Evolutionary conservation across 441 rosid species (phyloP).

Genomic region (Euphorbia corollata): DNA sequence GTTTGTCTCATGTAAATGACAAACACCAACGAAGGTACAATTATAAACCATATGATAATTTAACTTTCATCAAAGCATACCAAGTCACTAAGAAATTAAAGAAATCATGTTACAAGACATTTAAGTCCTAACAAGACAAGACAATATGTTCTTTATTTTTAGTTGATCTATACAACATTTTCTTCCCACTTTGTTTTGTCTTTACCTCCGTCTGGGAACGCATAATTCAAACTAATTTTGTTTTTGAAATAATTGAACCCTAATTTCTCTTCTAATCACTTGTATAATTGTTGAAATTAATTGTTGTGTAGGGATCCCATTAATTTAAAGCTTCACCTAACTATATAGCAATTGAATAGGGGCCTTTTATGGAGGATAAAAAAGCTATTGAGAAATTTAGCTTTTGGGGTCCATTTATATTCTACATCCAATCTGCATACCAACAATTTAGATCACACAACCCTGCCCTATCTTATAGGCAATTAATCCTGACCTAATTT

Average conservation of each 20-base stretch:
- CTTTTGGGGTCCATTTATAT: slow-evolving; percentile 15
- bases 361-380: neutral
- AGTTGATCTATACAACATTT: no score
- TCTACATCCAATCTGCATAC: neutral
- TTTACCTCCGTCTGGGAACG: neutral
- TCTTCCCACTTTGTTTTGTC: slow-evolving; percentile 8
- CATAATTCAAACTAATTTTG: neutral
- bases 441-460: neutral
- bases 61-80: no score
- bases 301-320: neutral
- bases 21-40: neutral
- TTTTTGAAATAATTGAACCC: slow-evolving; percentile 18
- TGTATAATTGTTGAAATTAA: neutral
- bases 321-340: slow-evolving; percentile 21
- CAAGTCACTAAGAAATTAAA: no score
- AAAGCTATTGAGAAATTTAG: neutral
- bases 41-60: no score
- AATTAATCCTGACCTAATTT: neutral
- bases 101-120: no score
- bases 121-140: slow-evolving; percentile 20
- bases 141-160: no score
- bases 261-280: slow-evolving; percentile 19
- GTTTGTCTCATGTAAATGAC: neutral
- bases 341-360: slow-evolving; percentile 10
- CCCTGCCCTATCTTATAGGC: neutral